phyloP scores from a whole-genome alignment of 306 rosid genomes.

The Vigna angularis region DNA sequence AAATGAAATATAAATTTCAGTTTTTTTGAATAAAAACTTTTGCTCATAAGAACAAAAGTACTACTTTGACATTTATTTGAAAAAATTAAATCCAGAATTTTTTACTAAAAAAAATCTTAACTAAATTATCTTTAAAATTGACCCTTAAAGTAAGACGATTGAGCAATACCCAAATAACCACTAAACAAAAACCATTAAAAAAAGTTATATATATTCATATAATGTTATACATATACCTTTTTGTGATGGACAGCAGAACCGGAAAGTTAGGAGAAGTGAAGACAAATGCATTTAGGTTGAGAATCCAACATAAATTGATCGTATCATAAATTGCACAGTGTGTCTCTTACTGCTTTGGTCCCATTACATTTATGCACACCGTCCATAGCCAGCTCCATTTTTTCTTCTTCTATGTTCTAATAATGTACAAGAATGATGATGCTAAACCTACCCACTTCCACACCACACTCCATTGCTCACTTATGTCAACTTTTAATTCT shows the following conservation, averaged over 20 bases:
- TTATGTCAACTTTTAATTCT: constrained; percentile 1
- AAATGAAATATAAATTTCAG: too few relatives aligned
- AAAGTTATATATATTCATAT: too few relatives aligned
- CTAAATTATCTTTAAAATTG: too few relatives aligned
- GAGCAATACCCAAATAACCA: too few relatives aligned
- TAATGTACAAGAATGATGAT: neutral
- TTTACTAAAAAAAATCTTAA: too few relatives aligned
- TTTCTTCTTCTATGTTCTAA: constrained; percentile 19
- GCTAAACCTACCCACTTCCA: neutral
- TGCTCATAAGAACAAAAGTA: too few relatives aligned
- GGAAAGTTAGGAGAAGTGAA: constrained; percentile 15
- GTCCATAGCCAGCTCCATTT: neutral
- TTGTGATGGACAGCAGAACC: neutral
- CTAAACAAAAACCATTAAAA: too few relatives aligned
- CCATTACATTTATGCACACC: constrained; percentile 42
- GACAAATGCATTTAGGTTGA: constrained; percentile 34
- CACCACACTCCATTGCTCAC: neutral
- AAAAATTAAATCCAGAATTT: too few relatives aligned
- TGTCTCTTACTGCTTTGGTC: constrained; percentile 31
- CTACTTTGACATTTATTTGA: too few relatives aligned
- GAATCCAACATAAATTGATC: neutral
- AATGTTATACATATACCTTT: too few relatives aligned
- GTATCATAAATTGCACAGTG: constrained; percentile 5
- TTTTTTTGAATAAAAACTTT: too few relatives aligned
- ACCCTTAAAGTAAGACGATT: too few relatives aligned